phyloP scores from a whole-genome alignment of 768 basidiomycete genomes.

The Boletus rubropictus region DNA sequence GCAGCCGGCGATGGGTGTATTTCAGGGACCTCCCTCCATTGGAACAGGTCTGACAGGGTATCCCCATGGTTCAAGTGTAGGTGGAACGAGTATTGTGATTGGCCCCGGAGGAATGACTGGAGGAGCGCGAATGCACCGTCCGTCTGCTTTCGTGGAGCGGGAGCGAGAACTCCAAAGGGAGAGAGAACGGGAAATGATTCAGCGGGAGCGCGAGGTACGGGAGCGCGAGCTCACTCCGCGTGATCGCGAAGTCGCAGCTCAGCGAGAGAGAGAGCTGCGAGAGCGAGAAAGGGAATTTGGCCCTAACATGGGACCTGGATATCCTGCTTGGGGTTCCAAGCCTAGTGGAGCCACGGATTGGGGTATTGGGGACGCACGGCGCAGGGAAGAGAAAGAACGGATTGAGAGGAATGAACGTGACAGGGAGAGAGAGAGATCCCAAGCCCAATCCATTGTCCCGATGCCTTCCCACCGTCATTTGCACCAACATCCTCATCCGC shows the following conservation, averaged over 20 bases:
- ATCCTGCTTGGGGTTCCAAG: constrained; percentile 32
- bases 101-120: constrained; percentile 23
- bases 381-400: constrained; percentile 33
- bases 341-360: constrained; percentile 26
- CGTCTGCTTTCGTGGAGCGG: constrained; percentile 31
- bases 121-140: constrained; percentile 21
- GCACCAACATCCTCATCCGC: constrained; percentile 32
- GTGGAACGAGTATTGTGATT: constrained; percentile 21
- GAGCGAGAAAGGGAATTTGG: constrained; percentile 25
- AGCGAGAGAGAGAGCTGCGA: constrained; percentile 26
- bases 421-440: constrained; percentile 29
- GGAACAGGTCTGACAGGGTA: constrained; percentile 18
- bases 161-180: constrained; percentile 20
- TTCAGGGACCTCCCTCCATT: constrained; percentile 21
- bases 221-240: constrained; percentile 19
- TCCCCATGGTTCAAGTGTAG: constrained; percentile 16
- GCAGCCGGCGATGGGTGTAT: constrained; percentile 27
- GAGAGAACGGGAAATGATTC: constrained; percentile 25
- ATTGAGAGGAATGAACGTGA: constrained; percentile 22
- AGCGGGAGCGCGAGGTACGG: constrained; percentile 26
- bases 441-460: constrained; percentile 20
- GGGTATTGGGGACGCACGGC: constrained; percentile 31
- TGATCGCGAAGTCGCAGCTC: constrained; percentile 18
- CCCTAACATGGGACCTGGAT: constrained; percentile 16
- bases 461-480: constrained; percentile 27